Base-by-base conservation (phyloP, 805 yeast genomes). In the Pichia insulana region DNA sequence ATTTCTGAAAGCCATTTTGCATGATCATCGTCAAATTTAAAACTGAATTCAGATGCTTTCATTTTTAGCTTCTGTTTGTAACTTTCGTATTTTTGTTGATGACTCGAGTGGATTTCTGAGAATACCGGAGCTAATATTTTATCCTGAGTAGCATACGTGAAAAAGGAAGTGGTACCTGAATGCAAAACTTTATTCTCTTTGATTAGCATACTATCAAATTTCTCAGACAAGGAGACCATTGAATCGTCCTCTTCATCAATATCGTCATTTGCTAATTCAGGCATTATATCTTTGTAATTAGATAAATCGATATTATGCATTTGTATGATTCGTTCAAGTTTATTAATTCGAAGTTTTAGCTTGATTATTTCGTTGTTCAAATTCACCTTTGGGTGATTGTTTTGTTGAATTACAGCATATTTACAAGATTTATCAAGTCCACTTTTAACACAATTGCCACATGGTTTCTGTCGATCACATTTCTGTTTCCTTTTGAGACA, bases 1-100 rank as follows among this genome's bases (percentile, higher is more conserved):
- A 27, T 22, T n/a, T 51, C 19, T 1, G 46, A 80, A 55, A 79
- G 76, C 51, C 84, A 81, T 55, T 86, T 86, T 1, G 80, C 86
- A 13, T 84, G 79, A 2, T 58, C 81, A 17, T 82, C 80, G 59
- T 79, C 85, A n/a, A 35, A 13, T 0, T 37, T 35, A 2, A 28
- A 32, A 7, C 43, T 42, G 13, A 40, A 40, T n/a, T 49, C 50
- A 4, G 45, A 34, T 12, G 54, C 50, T 25, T 45, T 51, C 9
- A 45, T 34, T 34, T 47, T 54, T 36, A 51, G 57, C 2, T 50
- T 36, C 13, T 41, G 32, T 27, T 54, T n/a, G 36, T 57, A 57
- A 2, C 47, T 47, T 8, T 54, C 46, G 42, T 57, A 63, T n/a
- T 50, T 48, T 26, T 47, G 40, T 25, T 43, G 39, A 39, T 67